Evolutionary conservation across 1,284 basidiomycete species (phyloP).

Genomic region (Rhodofomes roseus): DNA sequence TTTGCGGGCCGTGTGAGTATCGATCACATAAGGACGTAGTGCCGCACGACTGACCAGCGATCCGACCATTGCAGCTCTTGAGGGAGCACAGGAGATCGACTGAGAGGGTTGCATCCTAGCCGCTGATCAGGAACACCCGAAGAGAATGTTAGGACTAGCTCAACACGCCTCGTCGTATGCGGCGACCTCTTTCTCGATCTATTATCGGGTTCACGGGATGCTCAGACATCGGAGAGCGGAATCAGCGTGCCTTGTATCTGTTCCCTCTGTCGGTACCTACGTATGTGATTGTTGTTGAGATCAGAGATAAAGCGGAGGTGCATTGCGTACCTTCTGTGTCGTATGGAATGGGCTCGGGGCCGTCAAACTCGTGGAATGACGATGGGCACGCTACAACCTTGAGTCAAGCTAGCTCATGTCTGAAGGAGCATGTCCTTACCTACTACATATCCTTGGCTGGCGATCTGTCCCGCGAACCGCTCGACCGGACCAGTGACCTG

Average conservation of each 20-base stretch:
- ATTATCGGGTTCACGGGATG: constrained; percentile 2
- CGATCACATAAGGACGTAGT: neutral
- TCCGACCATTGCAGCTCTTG: constrained; percentile 84
- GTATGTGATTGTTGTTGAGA: constrained; percentile 8
- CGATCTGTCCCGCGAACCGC: constrained; percentile 88
- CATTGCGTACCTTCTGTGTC: constrained; percentile 65
- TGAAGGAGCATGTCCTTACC: constrained; percentile 41
- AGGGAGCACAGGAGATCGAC: constrained; percentile 72
- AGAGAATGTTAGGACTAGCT: neutral
- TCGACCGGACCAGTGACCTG: constrained; percentile 86
- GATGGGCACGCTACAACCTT: constrained; percentile 65
- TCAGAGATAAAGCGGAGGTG: neutral
- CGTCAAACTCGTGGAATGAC: constrained; percentile 87
- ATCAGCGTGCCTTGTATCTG: constrained; percentile 68
- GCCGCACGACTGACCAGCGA: constrained; percentile 56
- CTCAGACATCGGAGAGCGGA: neutral
- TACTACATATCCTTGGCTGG: constrained; percentile 82
- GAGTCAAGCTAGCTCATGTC: neutral
- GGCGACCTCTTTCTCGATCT: constrained; percentile 82
- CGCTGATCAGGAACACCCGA: neutral
- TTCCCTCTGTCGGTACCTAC: constrained; percentile 84
- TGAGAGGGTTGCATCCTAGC: constrained; percentile 71
- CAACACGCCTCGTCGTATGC: constrained; percentile 77
- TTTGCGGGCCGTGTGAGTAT: neutral
- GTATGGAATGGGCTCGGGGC: constrained; percentile 83